Percentiles rank a stretch among this genome's conserved stretches.
Conservation (phyloP, 2,329 filamentous ascomycete species). For the Parascedosporium putredinis region DNA sequence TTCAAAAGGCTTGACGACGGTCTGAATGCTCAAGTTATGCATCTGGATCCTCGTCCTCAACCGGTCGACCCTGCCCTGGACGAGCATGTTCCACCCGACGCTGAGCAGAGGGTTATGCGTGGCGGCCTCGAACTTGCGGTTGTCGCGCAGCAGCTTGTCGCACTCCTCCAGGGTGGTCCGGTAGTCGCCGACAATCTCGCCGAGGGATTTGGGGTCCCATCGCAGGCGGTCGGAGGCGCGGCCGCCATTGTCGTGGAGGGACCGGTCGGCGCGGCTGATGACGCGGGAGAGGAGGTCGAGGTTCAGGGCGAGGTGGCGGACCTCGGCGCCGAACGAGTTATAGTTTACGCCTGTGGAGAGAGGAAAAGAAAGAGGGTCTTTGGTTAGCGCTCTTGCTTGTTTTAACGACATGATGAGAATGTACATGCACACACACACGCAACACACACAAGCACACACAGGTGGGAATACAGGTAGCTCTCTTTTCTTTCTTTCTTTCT, state of each 20-base stretch:
- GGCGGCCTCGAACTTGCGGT: constrained; percentile 18
- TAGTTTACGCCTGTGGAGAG: constrained; percentile 19
- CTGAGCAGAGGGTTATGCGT: constrained; percentile 18
- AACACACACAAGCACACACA: too few relatives aligned
- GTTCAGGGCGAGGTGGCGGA: constrained; percentile 19
- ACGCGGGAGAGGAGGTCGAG: constrained; percentile 21
- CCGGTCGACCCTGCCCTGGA: constrained; percentile 22
- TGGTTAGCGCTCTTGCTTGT: not conserved
- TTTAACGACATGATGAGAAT: too few relatives aligned
- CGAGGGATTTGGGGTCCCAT: constrained; percentile 13
- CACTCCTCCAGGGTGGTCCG: constrained; percentile 22
- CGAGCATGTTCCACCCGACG: constrained; percentile 25
- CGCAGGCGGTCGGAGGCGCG: constrained; percentile 7
- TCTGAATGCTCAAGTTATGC: constrained; percentile 23
- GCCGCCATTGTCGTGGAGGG: constrained; percentile 16
- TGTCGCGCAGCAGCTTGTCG: constrained; percentile 17
- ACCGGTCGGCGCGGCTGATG: constrained; percentile 17
- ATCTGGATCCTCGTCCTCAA: constrained; percentile 21
- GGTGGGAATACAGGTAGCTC: too few relatives aligned
- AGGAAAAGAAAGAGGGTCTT: not conserved
- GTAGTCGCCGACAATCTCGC: constrained; percentile 22
- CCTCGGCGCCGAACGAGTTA: constrained; percentile 21
- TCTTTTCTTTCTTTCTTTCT: too few relatives aligned
- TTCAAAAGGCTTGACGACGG: constrained; percentile 24
- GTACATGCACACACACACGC: too few relatives aligned